Percentiles rank a stretch among this genome's conserved stretches.
phyloP scores from a whole-genome alignment of 2,329 filamentous ascomycete genomes.

The Coniochaeta sp. region DNA sequence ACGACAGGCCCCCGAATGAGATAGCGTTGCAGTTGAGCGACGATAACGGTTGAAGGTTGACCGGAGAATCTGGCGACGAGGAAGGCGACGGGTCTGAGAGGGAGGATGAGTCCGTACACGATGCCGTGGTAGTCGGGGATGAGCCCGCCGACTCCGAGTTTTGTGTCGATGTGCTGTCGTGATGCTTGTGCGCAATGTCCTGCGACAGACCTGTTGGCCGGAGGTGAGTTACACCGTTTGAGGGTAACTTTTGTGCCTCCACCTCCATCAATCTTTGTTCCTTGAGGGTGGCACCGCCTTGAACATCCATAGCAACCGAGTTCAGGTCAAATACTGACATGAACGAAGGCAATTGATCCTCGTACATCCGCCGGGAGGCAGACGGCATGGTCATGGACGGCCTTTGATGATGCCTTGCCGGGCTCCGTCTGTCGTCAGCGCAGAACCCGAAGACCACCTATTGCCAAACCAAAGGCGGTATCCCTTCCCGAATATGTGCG shows the following conservation, averaged over 20 bases:
- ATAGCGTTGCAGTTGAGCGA: conserved; percentile 60
- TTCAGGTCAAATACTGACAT: conserved; percentile 70
- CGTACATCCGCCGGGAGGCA: conserved; percentile 54
- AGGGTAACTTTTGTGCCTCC: conserved; percentile 28
- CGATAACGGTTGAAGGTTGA: conserved; percentile 64
- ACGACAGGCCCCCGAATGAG: conserved; percentile 40
- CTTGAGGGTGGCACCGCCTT: conserved; percentile 46
- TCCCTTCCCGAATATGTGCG: too few species aligned
- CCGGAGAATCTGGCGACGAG: conserved; percentile 84
- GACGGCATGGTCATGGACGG: conserved; percentile 47
- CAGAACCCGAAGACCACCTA: not conserved
- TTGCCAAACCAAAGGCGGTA: too few species aligned
- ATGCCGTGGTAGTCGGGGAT: conserved; percentile 89
- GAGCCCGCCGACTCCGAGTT: conserved; percentile 83
- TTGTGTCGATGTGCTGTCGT: conserved; percentile 72
- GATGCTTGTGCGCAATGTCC: conserved; percentile 58
- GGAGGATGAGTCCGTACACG: conserved; percentile 85
- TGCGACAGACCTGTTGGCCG: conserved; percentile 32
- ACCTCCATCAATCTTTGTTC: conserved; percentile 45
- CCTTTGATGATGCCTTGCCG: not conserved
- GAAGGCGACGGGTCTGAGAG: conserved; percentile 86
- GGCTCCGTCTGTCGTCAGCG: not conserved
- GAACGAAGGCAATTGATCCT: conserved; percentile 68
- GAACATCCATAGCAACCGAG: conserved; percentile 44
- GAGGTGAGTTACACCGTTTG: conserved; percentile 27